phyloP scores from a whole-genome alignment of 2,329 filamentous ascomycete species.

The Monosporascus sp. region DNA sequence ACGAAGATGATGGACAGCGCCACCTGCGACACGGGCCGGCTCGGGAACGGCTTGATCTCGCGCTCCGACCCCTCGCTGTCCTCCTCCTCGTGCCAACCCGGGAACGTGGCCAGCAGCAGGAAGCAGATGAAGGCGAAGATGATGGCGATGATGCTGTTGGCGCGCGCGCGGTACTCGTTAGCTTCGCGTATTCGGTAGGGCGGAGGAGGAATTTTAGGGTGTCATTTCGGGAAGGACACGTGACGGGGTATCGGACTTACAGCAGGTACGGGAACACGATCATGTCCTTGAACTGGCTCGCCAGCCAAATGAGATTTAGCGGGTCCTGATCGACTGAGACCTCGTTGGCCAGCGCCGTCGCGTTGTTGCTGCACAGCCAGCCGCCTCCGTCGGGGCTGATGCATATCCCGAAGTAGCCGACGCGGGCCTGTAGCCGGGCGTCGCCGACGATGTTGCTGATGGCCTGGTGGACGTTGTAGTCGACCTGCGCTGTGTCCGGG shows the following conservation, averaged over 20 bases:
- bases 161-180: not conserved
- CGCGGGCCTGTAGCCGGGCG: slow-evolving; percentile 80
- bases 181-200: not conserved
- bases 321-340: slow-evolving; percentile 89
- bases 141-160: slow-evolving; percentile 81
- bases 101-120: slow-evolving; percentile 91
- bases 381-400: slow-evolving; percentile 84
- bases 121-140: slow-evolving; percentile 96
- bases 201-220: not conserved
- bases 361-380: slow-evolving; percentile 96
- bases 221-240: not conserved
- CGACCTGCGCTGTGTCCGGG: slow-evolving; percentile 81
- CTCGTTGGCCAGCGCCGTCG: slow-evolving; percentile 84
- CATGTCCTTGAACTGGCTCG: slow-evolving; percentile 94
- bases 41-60: slow-evolving; percentile 92
- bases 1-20: slow-evolving; percentile 89
- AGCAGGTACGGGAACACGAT: slow-evolving; percentile 97
- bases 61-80: slow-evolving; percentile 76
- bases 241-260: slow-evolving; percentile 45
- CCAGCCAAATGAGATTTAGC: slow-evolving; percentile 94
- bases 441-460: slow-evolving; percentile 86
- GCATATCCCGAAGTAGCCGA: slow-evolving; percentile 98
- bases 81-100: slow-evolving; percentile 91
- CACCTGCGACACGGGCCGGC: slow-evolving; percentile 84
- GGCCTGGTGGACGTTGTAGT: slow-evolving; percentile 79